Evolutionary conservation across 768 basidiomycete genomes (phyloP), one percentile per base, ranked within the genome.

Genomic region (Solioccasus polychromus): DNA sequence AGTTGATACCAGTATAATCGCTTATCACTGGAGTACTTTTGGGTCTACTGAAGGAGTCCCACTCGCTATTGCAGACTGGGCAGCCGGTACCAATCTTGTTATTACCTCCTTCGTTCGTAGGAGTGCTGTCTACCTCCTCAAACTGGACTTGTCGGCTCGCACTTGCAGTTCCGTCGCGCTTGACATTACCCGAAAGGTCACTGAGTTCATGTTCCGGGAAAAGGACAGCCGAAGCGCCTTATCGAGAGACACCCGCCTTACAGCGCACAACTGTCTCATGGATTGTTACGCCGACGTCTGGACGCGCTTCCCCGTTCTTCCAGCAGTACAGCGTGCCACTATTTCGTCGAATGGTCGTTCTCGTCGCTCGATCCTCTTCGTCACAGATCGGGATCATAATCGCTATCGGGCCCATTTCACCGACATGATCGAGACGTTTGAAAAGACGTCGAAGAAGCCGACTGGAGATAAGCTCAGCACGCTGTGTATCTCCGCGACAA

Each of bases 21-120:
- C 72, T 5, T 78, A 76, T 52, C 82, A 83, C 54, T 80, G 77
- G 77, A 67, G 65, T 11, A 77, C 77, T 2, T 83, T 83, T 48
- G 82, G 82, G 9, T 74, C 76, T 4, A 67, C 68, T 2, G 53
- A 63, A 15, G 80, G 79, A 9, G 68, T 76, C 8, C 17, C 39
- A 3, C 52, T 79, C 1, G 56, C 66, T 20, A 55, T 75, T 25
- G 54, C 62, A 3, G 57, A 58, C 11, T 52, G 63, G 39, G 51
- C 57, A 15, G 50, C 55, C 8, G 53, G 64, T 8, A 57, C 48
- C 26, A 39, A 30, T 3, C 46, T 71, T 14, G 55, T 61, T 17
- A 46, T 79, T 23, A 80, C 71, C 1, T 80, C 82, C 0, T 46
- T 83, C 4, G 69, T 67, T 28, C 67, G 64, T 36, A 68, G 73